Conservation (phyloP, 208 protist species). For the Trypanosomatidae sp. region DNA sequence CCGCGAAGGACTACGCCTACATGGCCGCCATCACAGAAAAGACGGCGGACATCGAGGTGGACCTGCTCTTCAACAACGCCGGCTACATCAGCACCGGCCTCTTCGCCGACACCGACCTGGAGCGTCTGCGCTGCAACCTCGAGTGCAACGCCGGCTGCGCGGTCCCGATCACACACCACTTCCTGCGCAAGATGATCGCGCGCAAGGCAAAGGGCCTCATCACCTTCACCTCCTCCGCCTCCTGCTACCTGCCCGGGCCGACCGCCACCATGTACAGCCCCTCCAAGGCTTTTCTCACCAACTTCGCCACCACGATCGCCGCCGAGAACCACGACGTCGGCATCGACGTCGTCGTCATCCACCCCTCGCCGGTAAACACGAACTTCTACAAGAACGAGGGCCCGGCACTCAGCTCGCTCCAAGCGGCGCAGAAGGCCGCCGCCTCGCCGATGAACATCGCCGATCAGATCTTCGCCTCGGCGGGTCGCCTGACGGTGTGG, state of each 20-base stretch:
- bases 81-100: conserved; percentile 93
- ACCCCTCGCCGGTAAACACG: conserved; percentile 87
- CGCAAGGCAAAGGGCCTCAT: conserved; percentile 79
- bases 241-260: conserved; percentile 84
- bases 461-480: conserved; percentile 80
- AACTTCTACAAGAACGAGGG: conserved; percentile 92
- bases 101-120: conserved; percentile 83
- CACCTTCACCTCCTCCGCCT: conserved; percentile 87
- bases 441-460: conserved; percentile 78
- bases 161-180: conserved; percentile 89
- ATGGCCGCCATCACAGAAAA: conserved; percentile 68
- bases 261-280: conserved; percentile 90
- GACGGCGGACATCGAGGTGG: conserved; percentile 72
- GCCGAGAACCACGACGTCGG: conserved; percentile 80
- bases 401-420: conserved; percentile 67
- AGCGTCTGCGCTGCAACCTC: conserved; percentile 82
- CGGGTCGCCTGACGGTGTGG: conserved; percentile 82
- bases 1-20: conserved; percentile 61
- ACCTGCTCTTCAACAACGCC: conserved; percentile 94
- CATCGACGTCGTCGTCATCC: conserved; percentile 87
- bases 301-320: conserved; percentile 81
- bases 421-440: conserved; percentile 69
- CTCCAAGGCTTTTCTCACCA: conserved; percentile 90
- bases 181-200: conserved; percentile 87
- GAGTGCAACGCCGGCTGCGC: conserved; percentile 90